These are phyloP conservation scores for Cercophora sp. DNA, from an alignment of 495 filamentous ascomycete genomes.

Conservation along the genomic window DNA sequence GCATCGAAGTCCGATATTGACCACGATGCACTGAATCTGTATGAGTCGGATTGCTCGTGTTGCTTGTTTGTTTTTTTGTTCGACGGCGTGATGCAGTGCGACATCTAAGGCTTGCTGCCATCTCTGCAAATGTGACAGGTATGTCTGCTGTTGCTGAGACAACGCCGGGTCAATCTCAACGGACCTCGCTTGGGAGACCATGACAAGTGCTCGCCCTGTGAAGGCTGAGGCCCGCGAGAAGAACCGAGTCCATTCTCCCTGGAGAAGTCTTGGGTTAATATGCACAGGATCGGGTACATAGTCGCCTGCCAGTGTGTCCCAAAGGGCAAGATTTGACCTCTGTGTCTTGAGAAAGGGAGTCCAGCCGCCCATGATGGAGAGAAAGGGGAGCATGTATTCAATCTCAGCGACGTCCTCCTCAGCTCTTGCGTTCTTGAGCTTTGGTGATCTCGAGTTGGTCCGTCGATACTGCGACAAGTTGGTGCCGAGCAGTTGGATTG, in stretches of 20 bases:
- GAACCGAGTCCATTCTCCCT: conserved; percentile 9
- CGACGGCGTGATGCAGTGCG: not conserved
- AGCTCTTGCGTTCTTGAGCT: not conserved
- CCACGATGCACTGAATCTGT: not conserved
- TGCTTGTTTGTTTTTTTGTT: not conserved
- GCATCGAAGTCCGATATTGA: conserved; percentile 1
- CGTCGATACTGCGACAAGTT: conserved; percentile 7
- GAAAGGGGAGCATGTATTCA: conserved; percentile 12
- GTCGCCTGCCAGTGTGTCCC: not conserved
- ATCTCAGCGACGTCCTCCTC: conserved; percentile 14
- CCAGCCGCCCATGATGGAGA: conserved; percentile 15
- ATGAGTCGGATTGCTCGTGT: not conserved
- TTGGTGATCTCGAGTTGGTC: not conserved
- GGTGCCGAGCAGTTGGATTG: conserved; percentile 7
- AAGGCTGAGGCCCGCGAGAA: conserved; percentile 12
- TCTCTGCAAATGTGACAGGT: not conserved
- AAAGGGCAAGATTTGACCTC: not conserved
- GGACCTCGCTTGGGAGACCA: not conserved
- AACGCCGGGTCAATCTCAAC: not conserved
- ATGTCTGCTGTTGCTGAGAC: conserved; percentile 3
- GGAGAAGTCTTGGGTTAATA: not conserved
- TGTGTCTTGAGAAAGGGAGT: conserved; percentile 10
- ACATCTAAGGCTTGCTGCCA: not conserved
- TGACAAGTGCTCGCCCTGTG: not conserved
- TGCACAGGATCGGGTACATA: not conserved